Percentiles rank a stretch among this genome's conserved stretches.
phyloP scores from a whole-genome alignment of 176 grass and related monocot genomes.

The Bothriochloa decipiens region DNA sequence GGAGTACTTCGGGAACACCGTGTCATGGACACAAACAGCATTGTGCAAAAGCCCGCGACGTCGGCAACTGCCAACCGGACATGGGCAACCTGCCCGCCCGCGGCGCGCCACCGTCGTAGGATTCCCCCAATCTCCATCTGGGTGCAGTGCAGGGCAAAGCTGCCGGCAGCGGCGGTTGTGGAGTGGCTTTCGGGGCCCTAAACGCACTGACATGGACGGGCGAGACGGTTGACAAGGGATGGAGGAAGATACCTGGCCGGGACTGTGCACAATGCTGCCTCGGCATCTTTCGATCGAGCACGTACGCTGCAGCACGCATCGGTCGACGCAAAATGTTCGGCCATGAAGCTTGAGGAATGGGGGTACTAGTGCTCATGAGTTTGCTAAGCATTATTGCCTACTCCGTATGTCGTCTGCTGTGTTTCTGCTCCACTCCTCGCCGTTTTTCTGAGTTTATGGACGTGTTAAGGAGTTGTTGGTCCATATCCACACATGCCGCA shows the following conservation, averaged over 20 bases:
- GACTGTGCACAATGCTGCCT: not conserved
- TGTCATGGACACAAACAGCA: no score
- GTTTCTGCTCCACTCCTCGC: no score
- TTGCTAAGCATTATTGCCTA: not conserved
- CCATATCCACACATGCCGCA: no score
- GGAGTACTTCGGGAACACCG: not conserved
- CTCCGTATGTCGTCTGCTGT: no score
- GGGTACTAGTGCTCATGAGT: not conserved
- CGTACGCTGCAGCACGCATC: not conserved
- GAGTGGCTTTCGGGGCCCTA: conserved; percentile 11
- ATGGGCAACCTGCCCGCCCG: conserved; percentile 3
- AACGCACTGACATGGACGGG: not conserved
- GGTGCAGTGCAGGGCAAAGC: not conserved
- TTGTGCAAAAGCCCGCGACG: not conserved
- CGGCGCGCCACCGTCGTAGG: not conserved
- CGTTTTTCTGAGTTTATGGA: no score
- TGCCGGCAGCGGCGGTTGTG: not conserved
- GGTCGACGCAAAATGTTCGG: no score
- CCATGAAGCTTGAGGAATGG: not conserved
- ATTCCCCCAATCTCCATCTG: not conserved
- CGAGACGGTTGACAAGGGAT: not conserved
- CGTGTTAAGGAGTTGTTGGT: no score
- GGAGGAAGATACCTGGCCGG: conserved; percentile 18
- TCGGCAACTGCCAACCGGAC: not conserved
- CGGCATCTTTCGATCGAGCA: not conserved